Evolutionary conservation across 345 rosid species (phyloP), one percentile per base, ranked within the genome.

Genomic region (Kandelia obovata): DNA sequence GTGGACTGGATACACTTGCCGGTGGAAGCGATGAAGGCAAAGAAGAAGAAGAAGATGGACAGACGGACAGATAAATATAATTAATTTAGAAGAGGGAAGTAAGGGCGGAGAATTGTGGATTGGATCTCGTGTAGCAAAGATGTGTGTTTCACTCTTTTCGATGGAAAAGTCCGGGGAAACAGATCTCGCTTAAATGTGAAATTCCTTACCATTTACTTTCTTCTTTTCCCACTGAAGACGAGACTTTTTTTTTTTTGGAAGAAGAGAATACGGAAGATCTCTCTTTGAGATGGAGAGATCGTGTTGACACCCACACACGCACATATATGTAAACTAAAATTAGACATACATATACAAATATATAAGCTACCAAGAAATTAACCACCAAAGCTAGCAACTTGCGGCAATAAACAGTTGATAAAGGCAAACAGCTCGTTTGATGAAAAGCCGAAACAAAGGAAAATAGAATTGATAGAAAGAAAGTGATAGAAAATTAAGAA

Each of bases 91-190:
- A 23, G 13, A 67, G 43, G 1, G 9, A 56, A 39, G 65, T 4
- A 30, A 63, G 13, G 66, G 28, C 34, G 52, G 43, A 56, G 58
- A 16, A 37, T 53, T 39, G 68, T 55, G 81, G 82, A 84, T 90
- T 85, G 92, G 96, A 88, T 88, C 96, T 83, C 87, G 91, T 80
- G 91, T 82, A 78, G 77, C 62, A 55, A 72, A 77, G 78, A 64
- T 76, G 67, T 76, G 67, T 79, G 66, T 69, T 75, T 85, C 78
- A 73, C 82, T 80, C 59, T 55, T 86, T 77, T 84, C 91, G 79
- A 89, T 67, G 79, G 79, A 49, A 70, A 71, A 70, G 53, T 62
- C 74, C 56, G 28, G 49, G 47, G 60, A 65, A 71, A 70, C 79
- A 82, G 85, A 83, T 84, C 86, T 66, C 76, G 79, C 87, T 83